A percentile compares a stretch with the other conserved stretches of the same genome.
Conservation (phyloP, 108 stramenopile species). For the Nitzschia palea region DNA sequence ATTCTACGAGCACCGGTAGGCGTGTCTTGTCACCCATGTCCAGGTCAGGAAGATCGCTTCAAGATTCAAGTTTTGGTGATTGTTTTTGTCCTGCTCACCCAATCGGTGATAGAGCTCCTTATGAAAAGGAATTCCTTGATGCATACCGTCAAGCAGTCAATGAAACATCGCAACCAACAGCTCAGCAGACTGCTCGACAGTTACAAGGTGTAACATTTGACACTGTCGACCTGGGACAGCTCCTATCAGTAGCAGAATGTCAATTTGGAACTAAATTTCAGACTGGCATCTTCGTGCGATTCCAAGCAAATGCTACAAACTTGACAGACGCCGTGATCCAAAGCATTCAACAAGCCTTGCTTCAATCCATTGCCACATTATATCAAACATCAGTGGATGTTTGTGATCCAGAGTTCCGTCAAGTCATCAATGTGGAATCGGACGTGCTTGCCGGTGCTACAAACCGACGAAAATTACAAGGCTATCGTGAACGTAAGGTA, state of each 20-base stretch:
- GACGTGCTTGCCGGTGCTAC: no score
- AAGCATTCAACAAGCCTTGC: not conserved
- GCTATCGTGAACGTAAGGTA: no score
- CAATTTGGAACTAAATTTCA: conserved; percentile 2
- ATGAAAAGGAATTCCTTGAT: conserved; percentile 2
- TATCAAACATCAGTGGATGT: not conserved
- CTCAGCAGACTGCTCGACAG: no score
- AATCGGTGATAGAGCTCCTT: conserved; percentile 5
- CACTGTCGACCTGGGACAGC: not conserved
- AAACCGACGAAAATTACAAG: no score
- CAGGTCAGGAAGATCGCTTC: not conserved
- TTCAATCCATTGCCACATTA: not conserved
- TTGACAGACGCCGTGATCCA: not conserved
- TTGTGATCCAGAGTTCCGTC: conserved; percentile 13
- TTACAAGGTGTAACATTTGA: no score
- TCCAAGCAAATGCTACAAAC: not conserved
- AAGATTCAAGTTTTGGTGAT: no score
- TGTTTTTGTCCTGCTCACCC: conserved; percentile 18
- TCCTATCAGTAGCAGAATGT: not conserved
- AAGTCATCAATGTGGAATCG: no score
- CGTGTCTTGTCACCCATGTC: no score
- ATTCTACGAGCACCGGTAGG: no score
- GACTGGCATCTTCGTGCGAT: not conserved
- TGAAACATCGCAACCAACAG: no score
- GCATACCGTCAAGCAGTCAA: not conserved